Conservation (phyloP, 306 rosid genomes). For the Amphicarpaea edgeworthii region DNA sequence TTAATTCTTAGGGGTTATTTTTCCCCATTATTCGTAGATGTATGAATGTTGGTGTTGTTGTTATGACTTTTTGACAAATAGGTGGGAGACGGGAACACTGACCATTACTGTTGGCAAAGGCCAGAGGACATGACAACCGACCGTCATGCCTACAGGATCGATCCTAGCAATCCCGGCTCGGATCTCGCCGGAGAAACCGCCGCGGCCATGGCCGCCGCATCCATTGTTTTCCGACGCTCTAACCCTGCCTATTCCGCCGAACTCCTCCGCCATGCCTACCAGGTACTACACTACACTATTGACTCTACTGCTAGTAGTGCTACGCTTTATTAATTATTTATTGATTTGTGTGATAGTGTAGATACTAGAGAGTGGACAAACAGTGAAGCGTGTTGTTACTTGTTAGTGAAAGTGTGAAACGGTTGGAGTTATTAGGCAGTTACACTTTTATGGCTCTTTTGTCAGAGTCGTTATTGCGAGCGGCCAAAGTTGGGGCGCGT, state of each 20-base stretch:
- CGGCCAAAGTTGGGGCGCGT: slow-evolving; percentile 12
- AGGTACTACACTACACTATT: slow-evolving; percentile 54
- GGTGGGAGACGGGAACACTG: slow-evolving; percentile 98
- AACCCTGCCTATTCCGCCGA: slow-evolving; percentile 75
- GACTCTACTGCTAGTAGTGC: too few relatives aligned
- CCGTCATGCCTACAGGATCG: slow-evolving; percentile 87
- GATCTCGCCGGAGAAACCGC: slow-evolving; percentile 99
- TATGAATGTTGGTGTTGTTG: too few relatives aligned
- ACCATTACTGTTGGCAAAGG: slow-evolving; percentile 99
- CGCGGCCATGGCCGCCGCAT: slow-evolving; percentile 99
- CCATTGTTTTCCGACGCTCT: slow-evolving; percentile 86
- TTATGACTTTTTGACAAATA: slow-evolving; percentile 41
- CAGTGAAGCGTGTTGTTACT: background rate
- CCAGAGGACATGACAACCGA: slow-evolving; percentile 99
- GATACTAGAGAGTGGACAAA: background rate
- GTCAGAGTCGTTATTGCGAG: slow-evolving; percentile 48
- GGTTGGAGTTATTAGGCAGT: slow-evolving; percentile 55
- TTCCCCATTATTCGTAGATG: too few relatives aligned
- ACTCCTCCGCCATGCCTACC: slow-evolving; percentile 83
- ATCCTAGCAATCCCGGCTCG: slow-evolving; percentile 94
- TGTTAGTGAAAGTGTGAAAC: too few relatives aligned
- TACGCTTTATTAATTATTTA: background rate
- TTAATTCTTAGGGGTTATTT: background rate
- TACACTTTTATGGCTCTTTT: slow-evolving; percentile 48
- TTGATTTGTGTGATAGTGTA: background rate